Conservation (phyloP, 345 rosid genomes). For the Hibiscus trionum region DNA sequence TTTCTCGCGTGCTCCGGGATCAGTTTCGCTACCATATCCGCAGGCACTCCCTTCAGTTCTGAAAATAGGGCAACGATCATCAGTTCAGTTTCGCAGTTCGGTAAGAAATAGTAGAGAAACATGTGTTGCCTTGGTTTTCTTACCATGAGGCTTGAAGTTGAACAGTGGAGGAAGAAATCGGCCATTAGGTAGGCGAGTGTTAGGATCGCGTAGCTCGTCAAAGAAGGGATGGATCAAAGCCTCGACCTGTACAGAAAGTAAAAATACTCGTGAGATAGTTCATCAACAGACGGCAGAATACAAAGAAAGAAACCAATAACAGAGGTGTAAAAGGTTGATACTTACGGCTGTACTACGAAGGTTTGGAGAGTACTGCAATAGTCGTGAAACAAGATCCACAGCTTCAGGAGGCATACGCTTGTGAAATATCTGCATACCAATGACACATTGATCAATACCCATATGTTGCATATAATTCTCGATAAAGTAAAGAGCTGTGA, state of each 20-base stretch:
- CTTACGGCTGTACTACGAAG: conserved; percentile 92
- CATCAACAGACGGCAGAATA: background rate
- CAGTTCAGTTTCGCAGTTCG: background rate
- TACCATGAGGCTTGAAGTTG: conserved; percentile 88
- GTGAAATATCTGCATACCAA: conserved; percentile 62
- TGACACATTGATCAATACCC: background rate
- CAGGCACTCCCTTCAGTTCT: conserved; percentile 74
- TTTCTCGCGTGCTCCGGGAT: conserved; percentile 63
- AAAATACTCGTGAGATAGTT: background rate
- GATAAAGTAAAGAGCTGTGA: background rate
- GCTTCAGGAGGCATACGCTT: conserved; percentile 98
- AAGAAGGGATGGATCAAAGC: conserved; percentile 89
- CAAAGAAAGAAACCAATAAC: background rate
- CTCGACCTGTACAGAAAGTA: conserved; percentile 47
- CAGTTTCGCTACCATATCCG: conserved; percentile 47
- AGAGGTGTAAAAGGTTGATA: background rate
- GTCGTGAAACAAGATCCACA: conserved; percentile 90
- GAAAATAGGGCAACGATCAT: conserved; percentile 9
- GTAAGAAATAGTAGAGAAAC: background rate
- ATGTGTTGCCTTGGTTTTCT: background rate
- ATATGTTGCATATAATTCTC: background rate
- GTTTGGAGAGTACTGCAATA: conserved; percentile 92
- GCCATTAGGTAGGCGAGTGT: conserved; percentile 68
- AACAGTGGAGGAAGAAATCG: conserved; percentile 92
- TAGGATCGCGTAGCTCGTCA: conserved; percentile 85